These are phyloP conservation scores for Populus hybrid DNA, from an alignment of 441 rosid genomes.

Conservation along the genomic window DNA sequence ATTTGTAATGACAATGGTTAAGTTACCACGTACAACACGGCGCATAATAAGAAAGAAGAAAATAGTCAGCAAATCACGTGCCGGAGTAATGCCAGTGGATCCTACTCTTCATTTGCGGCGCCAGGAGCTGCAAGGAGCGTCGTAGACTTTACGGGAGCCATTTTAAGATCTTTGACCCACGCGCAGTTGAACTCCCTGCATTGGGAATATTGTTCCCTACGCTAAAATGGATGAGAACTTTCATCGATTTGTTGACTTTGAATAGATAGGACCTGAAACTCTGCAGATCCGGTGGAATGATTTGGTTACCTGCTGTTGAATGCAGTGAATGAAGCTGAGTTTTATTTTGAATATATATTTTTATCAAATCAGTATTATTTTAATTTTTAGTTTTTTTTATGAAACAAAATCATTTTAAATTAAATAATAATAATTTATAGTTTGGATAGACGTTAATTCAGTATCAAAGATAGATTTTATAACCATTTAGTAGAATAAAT, in stretches of 20 bases:
- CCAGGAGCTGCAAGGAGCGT: conserved; percentile 14
- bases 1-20: too few species aligned
- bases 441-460: too few species aligned
- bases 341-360: too few species aligned
- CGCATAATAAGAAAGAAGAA: not conserved
- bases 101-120: conserved; percentile 39
- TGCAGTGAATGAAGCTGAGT: too few species aligned
- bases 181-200: not conserved
- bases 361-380: too few species aligned
- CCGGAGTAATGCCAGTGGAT: not conserved
- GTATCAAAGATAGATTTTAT: too few species aligned
- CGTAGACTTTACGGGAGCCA: not conserved
- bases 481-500: too few species aligned
- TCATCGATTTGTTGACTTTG: not conserved
- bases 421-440: too few species aligned
- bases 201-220: not conserved
- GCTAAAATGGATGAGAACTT: not conserved
- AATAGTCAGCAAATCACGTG: conserved; percentile 30
- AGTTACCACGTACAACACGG: conserved; percentile 10
- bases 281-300: not conserved
- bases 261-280: not conserved
- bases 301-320: not conserved
- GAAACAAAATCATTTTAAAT: too few species aligned
- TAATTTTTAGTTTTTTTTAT: too few species aligned
- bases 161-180: conserved; percentile 2